A percentile compares a stretch with the other conserved stretches of the same genome.
These are phyloP conservation scores for Pulveroboletus sp. DNA, from an alignment of 768 basidiomycete genomes.

Conservation along the genomic window DNA sequence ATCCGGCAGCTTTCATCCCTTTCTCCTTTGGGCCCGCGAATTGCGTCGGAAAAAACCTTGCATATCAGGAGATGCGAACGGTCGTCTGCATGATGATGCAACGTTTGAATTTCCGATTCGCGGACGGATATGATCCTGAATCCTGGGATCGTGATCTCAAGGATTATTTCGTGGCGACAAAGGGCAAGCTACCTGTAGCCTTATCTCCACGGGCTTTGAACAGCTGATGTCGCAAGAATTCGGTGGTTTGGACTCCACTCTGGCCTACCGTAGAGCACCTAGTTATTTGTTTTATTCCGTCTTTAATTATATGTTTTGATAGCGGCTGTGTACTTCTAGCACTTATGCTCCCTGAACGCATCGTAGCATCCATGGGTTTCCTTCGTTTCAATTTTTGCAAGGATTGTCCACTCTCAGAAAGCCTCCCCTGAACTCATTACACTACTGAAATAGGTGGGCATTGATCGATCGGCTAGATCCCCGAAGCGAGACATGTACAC, in stretches of 20 bases:
- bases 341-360: constrained; percentile 8
- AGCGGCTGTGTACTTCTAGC: constrained; percentile 14
- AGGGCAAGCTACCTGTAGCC: constrained; percentile 33
- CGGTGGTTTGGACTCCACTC: constrained; percentile 10
- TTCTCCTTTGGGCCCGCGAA: constrained; percentile 44
- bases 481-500: not conserved
- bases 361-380: constrained; percentile 6
- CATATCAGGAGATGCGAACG: constrained; percentile 41
- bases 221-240: constrained; percentile 15
- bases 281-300: constrained; percentile 11
- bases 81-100: constrained; percentile 38
- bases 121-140: constrained; percentile 33
- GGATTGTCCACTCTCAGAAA: constrained; percentile 1
- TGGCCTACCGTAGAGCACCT: constrained; percentile 27
- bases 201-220: constrained; percentile 31
- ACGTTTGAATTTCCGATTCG: constrained; percentile 38
- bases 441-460: constrained; percentile 1
- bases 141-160: constrained; percentile 35
- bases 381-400: constrained; percentile 2
- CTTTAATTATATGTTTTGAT: constrained; percentile 15
- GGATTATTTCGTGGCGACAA: constrained; percentile 38
- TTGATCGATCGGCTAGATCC: not conserved
- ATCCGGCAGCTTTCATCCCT: constrained; percentile 40
- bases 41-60: constrained; percentile 44
- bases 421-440: constrained; percentile 7